These are phyloP conservation scores for Taiozyma sp. DNA, from an alignment of 1,139 yeast genomes.

Conservation along the genomic window DNA sequence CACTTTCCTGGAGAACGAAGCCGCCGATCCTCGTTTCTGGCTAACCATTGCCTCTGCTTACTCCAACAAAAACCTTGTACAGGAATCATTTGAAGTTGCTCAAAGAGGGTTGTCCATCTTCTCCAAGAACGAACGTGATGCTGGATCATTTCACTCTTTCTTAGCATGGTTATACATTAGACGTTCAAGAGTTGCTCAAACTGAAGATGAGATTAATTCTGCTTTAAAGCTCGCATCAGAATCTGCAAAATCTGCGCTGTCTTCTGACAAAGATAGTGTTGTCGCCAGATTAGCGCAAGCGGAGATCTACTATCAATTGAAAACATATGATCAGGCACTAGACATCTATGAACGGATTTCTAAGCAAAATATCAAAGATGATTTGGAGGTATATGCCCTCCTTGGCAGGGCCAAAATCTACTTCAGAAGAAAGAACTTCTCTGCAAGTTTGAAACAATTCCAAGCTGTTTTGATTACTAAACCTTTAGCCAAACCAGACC, in stretches of 20 bases:
- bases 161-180: conserved; percentile 72
- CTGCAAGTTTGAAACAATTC: conserved; percentile 71
- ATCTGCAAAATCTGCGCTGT: conserved; percentile 31
- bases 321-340: conserved; percentile 59
- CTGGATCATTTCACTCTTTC: conserved; percentile 58
- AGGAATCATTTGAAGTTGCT: conserved; percentile 63
- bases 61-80: conserved; percentile 52
- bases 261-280: conserved; percentile 37
- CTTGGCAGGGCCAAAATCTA: conserved; percentile 82
- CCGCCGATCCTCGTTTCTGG: conserved; percentile 78
- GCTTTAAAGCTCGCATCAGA: conserved; percentile 30
- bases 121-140: conserved; percentile 31
- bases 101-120: conserved; percentile 50
- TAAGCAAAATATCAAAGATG: conserved; percentile 31
- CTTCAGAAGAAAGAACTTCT: conserved; percentile 68
- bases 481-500: conserved; percentile 83
- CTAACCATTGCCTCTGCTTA: conserved; percentile 78
- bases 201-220: conserved; percentile 23
- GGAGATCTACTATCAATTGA: conserved; percentile 42
- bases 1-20: conserved; percentile 72
- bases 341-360: conserved; percentile 56
- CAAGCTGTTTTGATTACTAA: conserved; percentile 77
- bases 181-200: conserved; percentile 36
- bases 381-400: conserved; percentile 67
- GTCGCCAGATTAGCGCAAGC: conserved; percentile 61